Evolutionary conservation across 129 eudicot species (phyloP).

Genomic region (Pseudognaphalium luteoalbum): DNA sequence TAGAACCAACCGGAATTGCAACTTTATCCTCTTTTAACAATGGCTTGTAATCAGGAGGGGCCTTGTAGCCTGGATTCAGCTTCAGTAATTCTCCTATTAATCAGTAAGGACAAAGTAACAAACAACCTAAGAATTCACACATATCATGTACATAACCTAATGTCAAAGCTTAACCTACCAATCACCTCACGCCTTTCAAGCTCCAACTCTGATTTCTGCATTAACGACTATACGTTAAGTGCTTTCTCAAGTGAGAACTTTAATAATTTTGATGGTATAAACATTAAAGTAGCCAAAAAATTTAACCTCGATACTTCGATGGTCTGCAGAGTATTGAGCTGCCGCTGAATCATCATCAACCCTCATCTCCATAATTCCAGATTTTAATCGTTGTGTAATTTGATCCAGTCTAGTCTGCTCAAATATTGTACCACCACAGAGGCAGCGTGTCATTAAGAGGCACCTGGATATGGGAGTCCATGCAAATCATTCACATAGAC

Average conservation of each 20-base stretch:
- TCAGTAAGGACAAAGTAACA: background rate
- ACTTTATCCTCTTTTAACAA: conserved; percentile 81
- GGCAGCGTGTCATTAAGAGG: conserved; percentile 75
- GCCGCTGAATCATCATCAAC: conserved; percentile 37
- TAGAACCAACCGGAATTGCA: conserved; percentile 79
- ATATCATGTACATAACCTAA: background rate
- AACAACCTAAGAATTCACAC: conserved; percentile 1
- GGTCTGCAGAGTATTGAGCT: conserved; percentile 31
- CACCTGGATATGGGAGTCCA: conserved; percentile 68
- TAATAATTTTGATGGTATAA: background rate
- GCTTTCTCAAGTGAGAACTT: conserved; percentile 1
- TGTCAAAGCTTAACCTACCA: conserved; percentile 51
- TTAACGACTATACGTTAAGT: conserved; percentile 17
- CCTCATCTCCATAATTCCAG: conserved; percentile 46
- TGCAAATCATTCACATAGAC: conserved; percentile 66
- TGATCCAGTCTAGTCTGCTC: conserved; percentile 98
- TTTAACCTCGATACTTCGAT: conserved; percentile 50
- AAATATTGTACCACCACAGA: conserved; percentile 74
- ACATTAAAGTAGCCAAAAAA: background rate
- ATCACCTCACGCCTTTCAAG: conserved; percentile 91
- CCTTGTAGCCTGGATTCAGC: conserved; percentile 77
- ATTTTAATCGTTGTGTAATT: conserved; percentile 65
- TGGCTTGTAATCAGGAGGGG: conserved; percentile 82
- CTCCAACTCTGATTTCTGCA: conserved; percentile 64
- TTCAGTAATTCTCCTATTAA: conserved; percentile 84